These are phyloP conservation scores for Violaceomyces palustris DNA, from an alignment of 1,284 basidiomycete species.

Conservation along the genomic window DNA sequence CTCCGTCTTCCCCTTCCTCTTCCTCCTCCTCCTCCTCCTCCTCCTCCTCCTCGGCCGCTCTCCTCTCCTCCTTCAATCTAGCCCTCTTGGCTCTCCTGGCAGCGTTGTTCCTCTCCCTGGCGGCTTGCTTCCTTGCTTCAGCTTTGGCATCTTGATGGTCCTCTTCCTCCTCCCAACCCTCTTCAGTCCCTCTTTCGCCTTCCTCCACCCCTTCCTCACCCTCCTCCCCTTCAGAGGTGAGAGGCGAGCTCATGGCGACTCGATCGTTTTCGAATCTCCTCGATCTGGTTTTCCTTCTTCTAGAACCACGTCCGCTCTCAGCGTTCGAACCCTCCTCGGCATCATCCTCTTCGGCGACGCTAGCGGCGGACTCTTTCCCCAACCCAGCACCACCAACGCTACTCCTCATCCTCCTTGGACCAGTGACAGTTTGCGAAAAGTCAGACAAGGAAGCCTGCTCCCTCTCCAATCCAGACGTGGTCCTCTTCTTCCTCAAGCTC, in stretches of 20 bases:
- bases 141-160: constrained; percentile 1
- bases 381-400: too few relatives aligned
- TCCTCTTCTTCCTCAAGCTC: too few relatives aligned
- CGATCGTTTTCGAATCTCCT: neutral
- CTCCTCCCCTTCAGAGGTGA: constrained; percentile 1
- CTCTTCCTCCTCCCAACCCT: neutral
- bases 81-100: too few relatives aligned
- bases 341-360: neutral
- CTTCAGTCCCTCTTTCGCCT: neutral
- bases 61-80: constrained; percentile 1
- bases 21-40: neutral
- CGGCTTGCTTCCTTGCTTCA: constrained; percentile 18
- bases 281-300: neutral
- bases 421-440: too few relatives aligned
- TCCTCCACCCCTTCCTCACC: constrained; percentile 2
- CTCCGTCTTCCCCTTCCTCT: constrained; percentile 1
- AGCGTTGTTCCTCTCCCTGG: neutral
- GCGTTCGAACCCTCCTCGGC: neutral
- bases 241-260: too few relatives aligned
- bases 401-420: too few relatives aligned
- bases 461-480: too few relatives aligned
- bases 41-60: constrained; percentile 2
- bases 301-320: neutral
- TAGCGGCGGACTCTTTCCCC: too few relatives aligned
- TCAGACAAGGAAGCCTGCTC: too few relatives aligned